Base-by-base conservation (phyloP, 495 filamentous ascomycete genomes). In the Penicillium alfredii region DNA sequence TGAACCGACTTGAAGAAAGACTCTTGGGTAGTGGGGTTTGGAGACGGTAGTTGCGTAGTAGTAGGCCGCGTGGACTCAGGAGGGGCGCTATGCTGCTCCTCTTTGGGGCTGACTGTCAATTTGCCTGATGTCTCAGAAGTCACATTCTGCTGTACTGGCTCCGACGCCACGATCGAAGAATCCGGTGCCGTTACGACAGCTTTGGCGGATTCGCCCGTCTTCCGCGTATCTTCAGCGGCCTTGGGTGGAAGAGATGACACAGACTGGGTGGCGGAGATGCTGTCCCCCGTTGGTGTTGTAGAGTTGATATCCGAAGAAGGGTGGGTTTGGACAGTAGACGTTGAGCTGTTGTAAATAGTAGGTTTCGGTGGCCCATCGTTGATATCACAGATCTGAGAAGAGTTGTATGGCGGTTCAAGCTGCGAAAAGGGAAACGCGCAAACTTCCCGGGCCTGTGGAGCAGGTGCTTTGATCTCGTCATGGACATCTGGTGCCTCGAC, bases 1-100 rank as follows among this genome's bases (percentile, higher is more conserved):
- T 87, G 84, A 4, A 98, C 80, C 5, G 86, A 86, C 60, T 97
- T 97, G 74, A 95, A 98, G 65, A 98, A 97, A 6, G 82, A 88
- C 58, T 96, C 92, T 63, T 98, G 92, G 3, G 87, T 90, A 0
- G 87, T 88, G 8, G 90, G 89, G 11, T 75, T 78, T 2, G 86
- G 60, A 12, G 74, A 57, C 8, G 80, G 64, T 0, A 82, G 74
- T 28, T 77, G 71, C 0, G 68, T 70, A 27, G 66, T 57, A 8
- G 76, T 65, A 6, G 69, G 42, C 55, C 75, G 73, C 46, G 57
- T 71, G 38, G 68, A 56, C 35, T 69, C 58, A 8, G 51, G 41
- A 11, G 48, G 29, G 8, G 50, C 29, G 25, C 21, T 47, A 19
- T 51, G 52, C 6, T 52, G 51, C 15, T 64, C 61, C 23, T 67